These are phyloP conservation scores for Galerina marginata DNA, from an alignment of 768 basidiomycete genomes.

Conservation along the genomic window DNA sequence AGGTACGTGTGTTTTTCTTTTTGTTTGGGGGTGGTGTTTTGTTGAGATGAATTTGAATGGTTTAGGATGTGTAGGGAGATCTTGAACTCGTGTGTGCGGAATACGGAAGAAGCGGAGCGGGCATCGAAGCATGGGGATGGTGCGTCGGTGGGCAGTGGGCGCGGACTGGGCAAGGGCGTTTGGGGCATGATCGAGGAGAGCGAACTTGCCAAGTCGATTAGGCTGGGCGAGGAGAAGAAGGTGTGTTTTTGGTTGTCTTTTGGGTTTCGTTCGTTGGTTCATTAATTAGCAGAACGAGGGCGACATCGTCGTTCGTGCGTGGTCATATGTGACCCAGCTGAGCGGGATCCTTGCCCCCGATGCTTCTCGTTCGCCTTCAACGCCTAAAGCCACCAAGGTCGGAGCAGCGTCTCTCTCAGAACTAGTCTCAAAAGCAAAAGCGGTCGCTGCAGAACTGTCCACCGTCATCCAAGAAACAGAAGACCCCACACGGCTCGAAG, in stretches of 20 bases:
- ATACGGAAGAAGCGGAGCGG: slow-evolving; percentile 86
- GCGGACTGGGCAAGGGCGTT: slow-evolving; percentile 69
- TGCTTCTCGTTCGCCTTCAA: slow-evolving; percentile 23
- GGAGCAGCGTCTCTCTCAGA: slow-evolving; percentile 32
- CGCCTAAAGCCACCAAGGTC: slow-evolving; percentile 11
- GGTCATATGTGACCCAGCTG: slow-evolving; percentile 44
- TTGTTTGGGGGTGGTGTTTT: not conserved
- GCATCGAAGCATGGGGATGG: slow-evolving; percentile 34
- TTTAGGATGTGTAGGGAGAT: slow-evolving; percentile 85
- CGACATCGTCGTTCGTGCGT: slow-evolving; percentile 55
- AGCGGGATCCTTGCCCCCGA: slow-evolving; percentile 30
- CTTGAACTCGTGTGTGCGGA: slow-evolving; percentile 86
- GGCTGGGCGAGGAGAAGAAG: slow-evolving; percentile 61
- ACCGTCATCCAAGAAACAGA: slow-evolving; percentile 58
- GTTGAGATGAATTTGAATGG: slow-evolving; percentile 13
- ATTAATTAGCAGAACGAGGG: slow-evolving; percentile 43
- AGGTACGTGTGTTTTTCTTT: slow-evolving; percentile 41
- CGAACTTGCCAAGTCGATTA: slow-evolving; percentile 74
- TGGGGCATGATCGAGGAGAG: slow-evolving; percentile 90
- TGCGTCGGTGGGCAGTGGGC: slow-evolving; percentile 42
- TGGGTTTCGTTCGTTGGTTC: slow-evolving; percentile 8
- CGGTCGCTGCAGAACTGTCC: slow-evolving; percentile 57
- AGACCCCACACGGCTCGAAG: slow-evolving; percentile 66
- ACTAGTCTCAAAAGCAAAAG: slow-evolving; percentile 51
- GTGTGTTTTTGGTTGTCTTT: slow-evolving; percentile 30